These are phyloP conservation scores for Penstemon eatonii DNA, from an alignment of 257 asterid genomes.

Conservation along the genomic window DNA sequence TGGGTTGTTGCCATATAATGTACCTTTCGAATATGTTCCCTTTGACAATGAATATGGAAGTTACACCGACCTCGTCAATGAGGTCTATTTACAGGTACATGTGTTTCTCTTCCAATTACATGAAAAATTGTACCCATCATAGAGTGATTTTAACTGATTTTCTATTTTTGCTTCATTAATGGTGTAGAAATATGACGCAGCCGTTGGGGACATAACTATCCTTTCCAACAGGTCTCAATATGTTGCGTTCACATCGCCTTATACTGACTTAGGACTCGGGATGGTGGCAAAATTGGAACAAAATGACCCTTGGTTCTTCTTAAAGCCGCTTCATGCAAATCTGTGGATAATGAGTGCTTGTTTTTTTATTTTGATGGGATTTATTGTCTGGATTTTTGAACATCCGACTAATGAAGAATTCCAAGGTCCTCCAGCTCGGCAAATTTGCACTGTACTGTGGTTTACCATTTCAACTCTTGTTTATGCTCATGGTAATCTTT, in stretches of 20 bases:
- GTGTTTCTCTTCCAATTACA: background rate
- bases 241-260: constrained; percentile 49
- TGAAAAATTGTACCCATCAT: background rate
- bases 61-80: constrained; percentile 29
- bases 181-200: constrained; percentile 43
- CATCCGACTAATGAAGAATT: constrained; percentile 44
- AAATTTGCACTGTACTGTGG: constrained; percentile 41
- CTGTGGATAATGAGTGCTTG: constrained; percentile 39
- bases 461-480: constrained; percentile 44
- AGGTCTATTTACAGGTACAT: constrained; percentile 37
- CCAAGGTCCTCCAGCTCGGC: constrained; percentile 38
- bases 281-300: constrained; percentile 25
- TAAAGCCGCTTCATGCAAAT: constrained; percentile 37
- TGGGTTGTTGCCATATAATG: constrained; percentile 19
- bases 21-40: constrained; percentile 36
- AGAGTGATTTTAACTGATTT: background rate
- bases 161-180: constrained; percentile 22
- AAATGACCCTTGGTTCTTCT: constrained; percentile 45
- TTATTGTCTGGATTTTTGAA: constrained; percentile 47
- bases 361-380: constrained; percentile 34
- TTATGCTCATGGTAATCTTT: constrained; percentile 45
- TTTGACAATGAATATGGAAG: constrained; percentile 29
- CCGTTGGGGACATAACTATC: constrained; percentile 43
- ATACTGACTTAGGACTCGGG: constrained; percentile 42
- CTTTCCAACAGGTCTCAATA: constrained; percentile 36